Evolutionary conservation across 106 monocot genomes (phyloP).

Genomic region (Allium fistulosum): DNA sequence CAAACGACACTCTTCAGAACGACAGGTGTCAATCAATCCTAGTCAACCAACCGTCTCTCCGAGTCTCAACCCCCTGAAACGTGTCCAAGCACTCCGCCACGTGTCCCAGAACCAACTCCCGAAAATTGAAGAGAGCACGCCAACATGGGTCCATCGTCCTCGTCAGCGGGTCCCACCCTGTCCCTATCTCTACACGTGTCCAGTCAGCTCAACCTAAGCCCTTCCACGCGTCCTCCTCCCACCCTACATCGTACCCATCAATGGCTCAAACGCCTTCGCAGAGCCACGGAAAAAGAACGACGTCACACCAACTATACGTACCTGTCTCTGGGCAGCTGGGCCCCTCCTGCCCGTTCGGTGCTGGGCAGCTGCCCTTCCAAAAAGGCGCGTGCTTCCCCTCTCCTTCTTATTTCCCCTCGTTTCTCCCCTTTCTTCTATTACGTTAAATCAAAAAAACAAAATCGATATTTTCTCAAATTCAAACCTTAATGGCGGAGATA

Average conservation of each 20-base stretch:
- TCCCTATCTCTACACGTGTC: background rate
- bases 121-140: background rate
- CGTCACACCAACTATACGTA: slow-evolving; percentile 3
- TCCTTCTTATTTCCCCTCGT: background rate
- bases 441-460: background rate
- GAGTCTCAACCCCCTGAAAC: too few species aligned
- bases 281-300: background rate
- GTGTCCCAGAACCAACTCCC: background rate
- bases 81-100: background rate
- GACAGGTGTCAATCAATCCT: too few species aligned
- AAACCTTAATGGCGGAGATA: slow-evolving; percentile 50
- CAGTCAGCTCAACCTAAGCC: background rate
- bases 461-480: background rate
- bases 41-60: too few species aligned
- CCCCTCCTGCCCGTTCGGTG: background rate
- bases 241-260: background rate
- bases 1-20: too few species aligned
- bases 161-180: background rate
- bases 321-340: background rate
- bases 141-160: background rate
- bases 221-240: background rate
- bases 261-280: background rate
- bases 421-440: background rate
- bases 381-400: background rate
- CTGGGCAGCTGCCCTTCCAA: background rate